Conservation (phyloP, 2,329 filamentous ascomycete genomes). For the Emmonsiellopsis sp. region DNA sequence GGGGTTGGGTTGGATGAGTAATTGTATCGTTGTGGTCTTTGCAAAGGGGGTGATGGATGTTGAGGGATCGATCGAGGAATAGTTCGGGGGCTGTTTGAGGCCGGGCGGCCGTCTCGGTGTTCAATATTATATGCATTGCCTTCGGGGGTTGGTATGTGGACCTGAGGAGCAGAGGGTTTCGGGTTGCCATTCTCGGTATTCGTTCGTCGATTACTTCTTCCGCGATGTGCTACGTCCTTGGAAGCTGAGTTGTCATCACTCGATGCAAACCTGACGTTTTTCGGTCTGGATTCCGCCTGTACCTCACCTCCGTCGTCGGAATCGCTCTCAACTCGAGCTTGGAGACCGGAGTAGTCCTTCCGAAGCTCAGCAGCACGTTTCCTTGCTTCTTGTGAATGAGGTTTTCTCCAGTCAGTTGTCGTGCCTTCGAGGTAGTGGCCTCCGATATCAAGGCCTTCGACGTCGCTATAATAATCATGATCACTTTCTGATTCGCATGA, state of each 20-base stretch:
- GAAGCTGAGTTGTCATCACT: not conserved
- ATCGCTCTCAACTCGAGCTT: conserved; percentile 29
- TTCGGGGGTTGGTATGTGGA: not conserved
- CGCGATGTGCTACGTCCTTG: not conserved
- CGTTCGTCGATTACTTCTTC: not conserved
- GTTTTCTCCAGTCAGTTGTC: conserved; percentile 27
- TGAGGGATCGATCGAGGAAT: not conserved
- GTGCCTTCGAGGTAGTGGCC: conserved; percentile 27
- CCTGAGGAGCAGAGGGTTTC: not conserved
- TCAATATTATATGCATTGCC: not conserved
- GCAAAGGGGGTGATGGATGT: not conserved
- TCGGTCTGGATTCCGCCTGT: conserved; percentile 10
- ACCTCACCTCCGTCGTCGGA: conserved; percentile 16
- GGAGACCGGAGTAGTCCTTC: conserved; percentile 24
- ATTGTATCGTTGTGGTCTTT: not conserved
- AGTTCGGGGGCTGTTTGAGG: not conserved
- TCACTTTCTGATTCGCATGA: conserved; percentile 18
- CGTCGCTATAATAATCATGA: conserved; percentile 10
- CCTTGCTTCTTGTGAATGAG: conserved; percentile 28
- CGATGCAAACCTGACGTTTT: conserved; percentile 3
- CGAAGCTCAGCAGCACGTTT: conserved; percentile 21
- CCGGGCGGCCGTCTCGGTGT: not conserved
- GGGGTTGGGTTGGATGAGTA: not conserved
- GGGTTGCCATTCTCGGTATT: not conserved
- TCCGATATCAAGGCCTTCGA: conserved; percentile 17